Evolutionary conservation across 257 asterid genomes (phyloP).

Genomic region (Scutellaria galericulata): DNA sequence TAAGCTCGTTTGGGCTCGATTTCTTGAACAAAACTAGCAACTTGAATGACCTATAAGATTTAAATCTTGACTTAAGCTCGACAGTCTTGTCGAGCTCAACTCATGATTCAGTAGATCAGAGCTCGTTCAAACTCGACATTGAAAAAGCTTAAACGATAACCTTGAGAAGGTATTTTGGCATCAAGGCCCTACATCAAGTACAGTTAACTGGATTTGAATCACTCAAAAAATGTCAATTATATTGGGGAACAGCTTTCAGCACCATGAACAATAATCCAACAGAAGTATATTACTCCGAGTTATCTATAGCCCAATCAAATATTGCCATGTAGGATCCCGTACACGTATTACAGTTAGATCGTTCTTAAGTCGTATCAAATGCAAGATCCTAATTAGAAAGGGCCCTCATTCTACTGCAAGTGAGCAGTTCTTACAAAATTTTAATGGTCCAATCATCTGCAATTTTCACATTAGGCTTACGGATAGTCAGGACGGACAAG

Average conservation of each 20-base stretch:
- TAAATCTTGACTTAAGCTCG: too few species aligned
- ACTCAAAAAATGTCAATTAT: background rate
- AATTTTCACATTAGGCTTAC: slow-evolving; percentile 75
- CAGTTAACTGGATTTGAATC: background rate
- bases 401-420: slow-evolving; percentile 27
- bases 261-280: slow-evolving; percentile 24
- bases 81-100: too few species aligned
- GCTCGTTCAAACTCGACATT: background rate
- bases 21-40: too few species aligned
- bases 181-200: background rate
- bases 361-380: slow-evolving; percentile 15
- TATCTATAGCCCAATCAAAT: background rate
- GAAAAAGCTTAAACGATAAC: too few species aligned
- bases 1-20: too few species aligned
- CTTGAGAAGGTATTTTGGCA: background rate
- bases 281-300: background rate
- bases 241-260: slow-evolving; percentile 16
- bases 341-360: background rate
- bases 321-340: slow-evolving; percentile 20
- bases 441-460: slow-evolving; percentile 74
- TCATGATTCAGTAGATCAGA: background rate
- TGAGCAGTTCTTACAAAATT: slow-evolving; percentile 53
- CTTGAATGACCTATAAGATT: too few species aligned
- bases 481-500: slow-evolving; percentile 59
- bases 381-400: slow-evolving; percentile 12